Conservation (phyloP, 2,329 filamentous ascomycete genomes). For the Aschersonia sp. region DNA sequence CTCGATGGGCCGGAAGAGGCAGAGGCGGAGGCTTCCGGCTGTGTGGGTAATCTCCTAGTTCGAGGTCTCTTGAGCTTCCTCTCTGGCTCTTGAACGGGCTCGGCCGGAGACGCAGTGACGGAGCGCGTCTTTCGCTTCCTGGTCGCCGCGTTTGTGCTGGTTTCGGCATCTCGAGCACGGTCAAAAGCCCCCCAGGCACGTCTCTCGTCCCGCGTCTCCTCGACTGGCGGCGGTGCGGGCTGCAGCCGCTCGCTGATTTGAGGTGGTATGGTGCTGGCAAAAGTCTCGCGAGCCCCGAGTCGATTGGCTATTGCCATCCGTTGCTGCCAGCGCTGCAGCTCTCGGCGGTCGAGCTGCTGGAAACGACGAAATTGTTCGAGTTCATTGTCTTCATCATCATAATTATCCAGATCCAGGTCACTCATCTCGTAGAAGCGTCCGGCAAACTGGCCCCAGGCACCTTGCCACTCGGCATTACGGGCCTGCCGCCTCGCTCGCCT, state of each 20-base stretch:
- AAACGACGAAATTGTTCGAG: constrained; percentile 38
- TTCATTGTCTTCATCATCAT: constrained; percentile 56
- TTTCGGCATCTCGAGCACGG: constrained; percentile 58
- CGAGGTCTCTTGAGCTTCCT: constrained; percentile 79
- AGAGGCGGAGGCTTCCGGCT: constrained; percentile 32
- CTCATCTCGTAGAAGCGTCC: constrained; percentile 45
- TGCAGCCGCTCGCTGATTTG: constrained; percentile 49
- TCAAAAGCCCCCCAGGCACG: constrained; percentile 86
- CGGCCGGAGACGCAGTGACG: constrained; percentile 53
- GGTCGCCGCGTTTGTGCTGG: constrained; percentile 25
- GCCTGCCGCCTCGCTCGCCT: constrained; percentile 41
- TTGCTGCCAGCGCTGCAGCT: constrained; percentile 64
- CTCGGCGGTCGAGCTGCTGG: constrained; percentile 41
- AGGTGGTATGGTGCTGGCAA: constrained; percentile 45
- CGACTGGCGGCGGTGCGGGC: constrained; percentile 36
- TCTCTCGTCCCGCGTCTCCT: constrained; percentile 66
- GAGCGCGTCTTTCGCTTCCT: constrained; percentile 67
- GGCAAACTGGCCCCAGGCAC: constrained; percentile 59
- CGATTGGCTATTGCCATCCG: constrained; percentile 69
- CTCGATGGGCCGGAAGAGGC: constrained; percentile 13
- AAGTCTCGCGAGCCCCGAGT: constrained; percentile 60
- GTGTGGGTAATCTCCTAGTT: constrained; percentile 48
- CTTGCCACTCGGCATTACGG: constrained; percentile 77
- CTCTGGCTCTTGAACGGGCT: constrained; percentile 56
- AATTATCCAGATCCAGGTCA: constrained; percentile 25